Conservation (phyloP, 1,284 basidiomycete species). For the Puccinia triticina region DNA sequence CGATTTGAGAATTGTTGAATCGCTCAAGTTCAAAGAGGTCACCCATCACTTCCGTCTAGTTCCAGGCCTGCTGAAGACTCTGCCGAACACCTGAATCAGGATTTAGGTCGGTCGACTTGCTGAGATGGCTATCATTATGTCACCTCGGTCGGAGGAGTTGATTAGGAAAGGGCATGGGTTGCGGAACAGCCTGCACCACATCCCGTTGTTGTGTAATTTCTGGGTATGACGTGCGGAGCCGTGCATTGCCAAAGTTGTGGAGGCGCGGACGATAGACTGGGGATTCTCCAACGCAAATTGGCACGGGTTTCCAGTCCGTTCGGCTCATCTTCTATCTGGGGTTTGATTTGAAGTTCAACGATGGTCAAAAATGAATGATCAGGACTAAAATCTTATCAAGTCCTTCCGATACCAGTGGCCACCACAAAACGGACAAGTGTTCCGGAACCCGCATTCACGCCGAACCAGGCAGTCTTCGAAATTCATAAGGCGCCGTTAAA, state of each 20-base stretch:
- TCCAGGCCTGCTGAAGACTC: too few relatives aligned
- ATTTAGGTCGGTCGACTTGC: slow-evolving; percentile 5
- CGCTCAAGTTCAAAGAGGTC: neutral
- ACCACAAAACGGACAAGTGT: neutral
- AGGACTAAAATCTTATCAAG: too few relatives aligned
- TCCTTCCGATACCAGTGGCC: neutral
- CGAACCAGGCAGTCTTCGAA: too few relatives aligned
- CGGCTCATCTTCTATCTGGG: too few relatives aligned
- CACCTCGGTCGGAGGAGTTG: neutral
- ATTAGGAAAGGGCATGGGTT: neutral
- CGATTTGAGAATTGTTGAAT: neutral
- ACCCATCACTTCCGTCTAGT: too few relatives aligned
- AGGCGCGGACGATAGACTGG: neutral
- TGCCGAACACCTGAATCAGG: neutral
- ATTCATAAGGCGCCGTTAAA: too few relatives aligned
- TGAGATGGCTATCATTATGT: neutral
- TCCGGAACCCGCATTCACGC: too few relatives aligned
- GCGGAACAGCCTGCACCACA: neutral
- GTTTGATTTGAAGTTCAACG: too few relatives aligned
- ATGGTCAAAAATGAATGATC: too few relatives aligned
- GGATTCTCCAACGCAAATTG: neutral
- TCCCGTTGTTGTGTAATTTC: neutral
- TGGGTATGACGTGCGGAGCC: neutral
- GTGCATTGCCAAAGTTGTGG: neutral
- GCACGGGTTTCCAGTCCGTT: neutral